Base-by-base conservation (phyloP, 768 basidiomycete genomes). In the Mycena kentingensis region DNA sequence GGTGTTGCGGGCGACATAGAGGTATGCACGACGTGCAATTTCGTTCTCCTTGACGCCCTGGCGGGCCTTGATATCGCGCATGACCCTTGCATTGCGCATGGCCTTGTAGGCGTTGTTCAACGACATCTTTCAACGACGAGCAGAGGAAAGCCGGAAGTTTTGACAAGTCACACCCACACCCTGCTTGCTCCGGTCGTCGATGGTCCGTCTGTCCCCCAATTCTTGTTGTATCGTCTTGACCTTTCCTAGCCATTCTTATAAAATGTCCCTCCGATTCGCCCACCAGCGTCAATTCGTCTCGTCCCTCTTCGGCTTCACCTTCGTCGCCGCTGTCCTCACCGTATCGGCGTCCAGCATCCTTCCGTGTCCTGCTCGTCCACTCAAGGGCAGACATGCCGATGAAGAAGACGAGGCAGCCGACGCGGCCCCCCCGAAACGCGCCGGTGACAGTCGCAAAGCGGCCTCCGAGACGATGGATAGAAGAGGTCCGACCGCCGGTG, bases 1-100 rank as follows among this genome's bases (percentile, higher is more conserved):
- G 66, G 90, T 85, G 72, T 98, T 98, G 54, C 96, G 83, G 21
- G 95, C 93, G 60, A 98, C 89, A 70, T 85, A 93, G 44, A 98
- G 84, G 70, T 96, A 95, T 0, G 96, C 95, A 38, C 92, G 79
- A 18, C 95, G 85, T 25, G 85, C 76, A 41, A 96, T 77, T 68
- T 98, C 96, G 66, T 86, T 85, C 38, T 80, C 80, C 52, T 75
- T 73, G 53, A 92, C 87, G 52, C 84, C 83, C 18, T 79, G 66
- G 45, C 90, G 86, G 21, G 87, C 88, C 62, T 88, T 88, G 49
- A 90, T 81, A 68, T 93, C 90, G 66, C 90, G 83, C 42, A 90
- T 68, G 46, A 92, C 77, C 52, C 80, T 67, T 47, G 73, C 70
- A 55, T 73, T 76, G 49, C 73, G 69, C 75, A 76, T 78, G 29